Evolutionary conservation across 768 basidiomycete genomes (phyloP).

Genomic region (Calocera viscosa): DNA sequence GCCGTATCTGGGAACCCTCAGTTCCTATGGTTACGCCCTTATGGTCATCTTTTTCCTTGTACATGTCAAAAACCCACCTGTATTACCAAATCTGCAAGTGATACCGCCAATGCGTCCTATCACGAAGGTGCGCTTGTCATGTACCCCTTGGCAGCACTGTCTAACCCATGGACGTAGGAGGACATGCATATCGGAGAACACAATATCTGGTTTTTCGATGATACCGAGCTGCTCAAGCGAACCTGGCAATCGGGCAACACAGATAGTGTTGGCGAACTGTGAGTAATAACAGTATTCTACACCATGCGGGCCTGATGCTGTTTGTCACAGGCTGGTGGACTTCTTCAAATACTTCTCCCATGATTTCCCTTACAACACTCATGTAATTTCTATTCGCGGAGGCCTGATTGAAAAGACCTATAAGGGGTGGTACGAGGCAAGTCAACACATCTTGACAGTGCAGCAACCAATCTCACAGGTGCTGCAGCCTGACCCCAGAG

Average conservation of each 20-base stretch:
- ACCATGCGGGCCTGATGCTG: slow-evolving; percentile 6
- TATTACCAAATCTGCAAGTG: slow-evolving; percentile 90
- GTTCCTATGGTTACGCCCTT: slow-evolving; percentile 93
- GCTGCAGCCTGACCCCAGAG: slow-evolving; percentile 26
- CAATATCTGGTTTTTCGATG: slow-evolving; percentile 97
- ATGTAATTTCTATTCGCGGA: slow-evolving; percentile 80
- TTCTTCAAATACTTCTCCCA: slow-evolving; percentile 95
- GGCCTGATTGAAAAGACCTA: slow-evolving; percentile 79
- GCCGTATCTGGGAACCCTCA: slow-evolving; percentile 90
- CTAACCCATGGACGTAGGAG: slow-evolving; percentile 35
- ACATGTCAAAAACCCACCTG: slow-evolving; percentile 94
- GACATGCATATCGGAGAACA: slow-evolving; percentile 67
- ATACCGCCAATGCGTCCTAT: slow-evolving; percentile 86
- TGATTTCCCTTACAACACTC: slow-evolving; percentile 82
- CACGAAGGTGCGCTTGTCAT: slow-evolving; percentile 41
- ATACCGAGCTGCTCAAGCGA: slow-evolving; percentile 80
- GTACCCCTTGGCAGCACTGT: slow-evolving; percentile 15
- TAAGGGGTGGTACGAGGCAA: slow-evolving; percentile 60
- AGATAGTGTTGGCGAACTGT: slow-evolving; percentile 89
- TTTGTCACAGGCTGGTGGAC: slow-evolving; percentile 66
- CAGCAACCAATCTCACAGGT: background rate
- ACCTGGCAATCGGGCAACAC: slow-evolving; percentile 90
- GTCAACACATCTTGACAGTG: background rate
- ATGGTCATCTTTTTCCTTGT: slow-evolving; percentile 96
- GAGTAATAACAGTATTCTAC: slow-evolving; percentile 24